Conservation (phyloP, 441 rosid species). For the Omphalea diandra region DNA sequence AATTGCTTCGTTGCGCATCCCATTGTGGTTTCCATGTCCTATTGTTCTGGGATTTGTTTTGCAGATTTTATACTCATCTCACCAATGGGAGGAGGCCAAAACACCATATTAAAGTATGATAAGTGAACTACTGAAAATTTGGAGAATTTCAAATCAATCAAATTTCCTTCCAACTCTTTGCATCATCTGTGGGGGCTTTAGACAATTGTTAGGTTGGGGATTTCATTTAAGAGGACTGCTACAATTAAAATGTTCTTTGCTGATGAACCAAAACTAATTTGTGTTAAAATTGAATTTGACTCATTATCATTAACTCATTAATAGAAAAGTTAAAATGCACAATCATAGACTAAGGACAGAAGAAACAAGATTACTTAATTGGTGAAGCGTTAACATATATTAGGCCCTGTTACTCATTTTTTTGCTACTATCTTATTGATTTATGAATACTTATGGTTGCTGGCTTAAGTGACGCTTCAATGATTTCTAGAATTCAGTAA, state of each 20-base stretch:
- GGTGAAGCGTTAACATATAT: not conserved
- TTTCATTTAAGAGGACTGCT: not conserved
- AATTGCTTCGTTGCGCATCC: not conserved
- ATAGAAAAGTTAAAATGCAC: too few relatives aligned
- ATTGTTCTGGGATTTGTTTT: not conserved
- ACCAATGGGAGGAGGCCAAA: not conserved
- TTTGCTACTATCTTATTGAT: not conserved
- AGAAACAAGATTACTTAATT: slow-evolving; percentile 1
- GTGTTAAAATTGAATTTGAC: not conserved
- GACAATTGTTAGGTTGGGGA: not conserved
- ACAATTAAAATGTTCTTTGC: not conserved
- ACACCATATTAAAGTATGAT: not conserved
- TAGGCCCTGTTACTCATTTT: not conserved
- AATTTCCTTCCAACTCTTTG: not conserved
- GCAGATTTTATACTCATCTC: not conserved
- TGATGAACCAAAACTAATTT: not conserved
- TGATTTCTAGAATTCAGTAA: not conserved
- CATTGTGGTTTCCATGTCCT: not conserved
- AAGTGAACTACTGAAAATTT: not conserved
- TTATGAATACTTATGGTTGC: not conserved
- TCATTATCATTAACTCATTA: not conserved
- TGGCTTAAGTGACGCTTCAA: not conserved
- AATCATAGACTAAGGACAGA: not conserved
- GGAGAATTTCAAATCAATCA: not conserved
- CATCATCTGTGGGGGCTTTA: not conserved